phyloP scores from a whole-genome alignment of 257 asterid genomes.

The Orobanche coerulescens region DNA sequence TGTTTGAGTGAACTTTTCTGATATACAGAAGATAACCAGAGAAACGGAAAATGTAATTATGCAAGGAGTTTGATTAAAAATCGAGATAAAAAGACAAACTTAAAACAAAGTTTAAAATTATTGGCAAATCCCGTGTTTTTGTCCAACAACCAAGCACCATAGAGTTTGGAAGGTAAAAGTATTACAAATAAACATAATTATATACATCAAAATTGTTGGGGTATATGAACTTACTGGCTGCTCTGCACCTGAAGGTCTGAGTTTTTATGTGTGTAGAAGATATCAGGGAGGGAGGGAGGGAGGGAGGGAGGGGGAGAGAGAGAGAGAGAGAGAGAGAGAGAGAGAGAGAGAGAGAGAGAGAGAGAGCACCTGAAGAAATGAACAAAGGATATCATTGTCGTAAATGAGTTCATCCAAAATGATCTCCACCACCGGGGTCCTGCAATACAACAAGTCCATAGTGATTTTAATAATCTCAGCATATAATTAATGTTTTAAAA shows the following conservation, averaged over 20 bases:
- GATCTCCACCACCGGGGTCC: constrained; percentile 69
- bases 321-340: too few species aligned
- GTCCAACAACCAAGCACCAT: neutral
- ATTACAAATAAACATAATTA: neutral
- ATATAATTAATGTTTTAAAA: neutral
- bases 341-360: constrained; percentile 15
- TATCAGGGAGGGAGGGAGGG: too few species aligned
- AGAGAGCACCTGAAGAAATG: constrained; percentile 70
- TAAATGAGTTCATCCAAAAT: constrained; percentile 76
- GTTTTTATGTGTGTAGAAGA: neutral
- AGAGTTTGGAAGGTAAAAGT: neutral
- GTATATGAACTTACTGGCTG: neutral
- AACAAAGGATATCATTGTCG: constrained; percentile 37
- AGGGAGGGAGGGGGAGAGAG: too few species aligned
- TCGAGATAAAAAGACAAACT: neutral
- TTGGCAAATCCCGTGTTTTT: neutral
- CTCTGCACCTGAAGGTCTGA: neutral
- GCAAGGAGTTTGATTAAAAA: neutral
- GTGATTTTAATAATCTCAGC: neutral
- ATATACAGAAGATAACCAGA: neutral
- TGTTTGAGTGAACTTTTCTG: neutral
- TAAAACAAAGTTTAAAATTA: neutral
- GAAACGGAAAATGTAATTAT: neutral
- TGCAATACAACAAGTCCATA: constrained; percentile 34
- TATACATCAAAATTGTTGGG: neutral